Percentiles rank a stretch among this genome's conserved stretches.
Conservation (phyloP, 2,329 filamentous ascomycete genomes). For the Hawksworthiomyces lignivorus region DNA sequence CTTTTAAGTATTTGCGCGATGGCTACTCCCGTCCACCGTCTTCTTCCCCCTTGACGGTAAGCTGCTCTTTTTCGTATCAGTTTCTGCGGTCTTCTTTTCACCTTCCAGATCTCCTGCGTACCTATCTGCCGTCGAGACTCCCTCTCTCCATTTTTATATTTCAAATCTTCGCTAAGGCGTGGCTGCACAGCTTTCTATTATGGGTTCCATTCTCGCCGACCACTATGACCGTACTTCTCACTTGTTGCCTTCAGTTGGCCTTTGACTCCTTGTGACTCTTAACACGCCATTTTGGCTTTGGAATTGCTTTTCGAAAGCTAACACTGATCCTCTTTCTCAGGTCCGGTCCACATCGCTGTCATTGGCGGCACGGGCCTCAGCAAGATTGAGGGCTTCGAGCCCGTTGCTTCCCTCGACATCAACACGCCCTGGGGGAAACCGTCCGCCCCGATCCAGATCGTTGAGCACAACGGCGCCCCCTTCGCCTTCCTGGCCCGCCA, state of each 20-base stretch:
- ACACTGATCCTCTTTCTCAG: slow-evolving; percentile 33
- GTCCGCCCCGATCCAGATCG: slow-evolving; percentile 69
- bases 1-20: no score
- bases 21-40: no score
- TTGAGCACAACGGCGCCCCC: slow-evolving; percentile 73
- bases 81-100: not conserved
- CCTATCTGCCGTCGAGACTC: not conserved
- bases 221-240: slow-evolving; percentile 13
- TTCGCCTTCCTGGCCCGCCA: slow-evolving; percentile 94
- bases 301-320: no score
- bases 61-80: no score
- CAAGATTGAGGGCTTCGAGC: slow-evolving; percentile 77
- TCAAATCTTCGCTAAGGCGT: no score
- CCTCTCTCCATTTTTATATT: no score
- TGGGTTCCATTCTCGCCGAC: slow-evolving; percentile 13
- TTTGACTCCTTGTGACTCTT: not conserved
- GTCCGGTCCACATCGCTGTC: slow-evolving; percentile 73
- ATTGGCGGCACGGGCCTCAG: slow-evolving; percentile 91
- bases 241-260: not conserved
- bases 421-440: slow-evolving; percentile 84
- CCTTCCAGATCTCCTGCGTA: not conserved
- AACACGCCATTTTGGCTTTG: no score
- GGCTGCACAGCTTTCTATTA: no score
- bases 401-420: slow-evolving; percentile 69
- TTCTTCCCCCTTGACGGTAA: no score